These are phyloP conservation scores for Amphicarpaea edgeworthii DNA, from an alignment of 306 rosid species.

Conservation along the genomic window DNA sequence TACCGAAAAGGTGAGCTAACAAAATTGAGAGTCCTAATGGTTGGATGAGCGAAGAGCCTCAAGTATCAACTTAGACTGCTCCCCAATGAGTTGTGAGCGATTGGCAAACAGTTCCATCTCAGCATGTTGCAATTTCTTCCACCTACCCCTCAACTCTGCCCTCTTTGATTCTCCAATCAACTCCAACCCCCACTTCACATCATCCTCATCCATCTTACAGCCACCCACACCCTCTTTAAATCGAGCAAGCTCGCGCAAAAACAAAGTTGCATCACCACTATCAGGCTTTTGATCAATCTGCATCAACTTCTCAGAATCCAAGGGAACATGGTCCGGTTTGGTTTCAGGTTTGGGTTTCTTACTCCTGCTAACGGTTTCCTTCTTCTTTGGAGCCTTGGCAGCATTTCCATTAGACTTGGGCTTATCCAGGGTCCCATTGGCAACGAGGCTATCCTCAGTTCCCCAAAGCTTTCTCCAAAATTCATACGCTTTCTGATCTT, in stretches of 20 bases:
- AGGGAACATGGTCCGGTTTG: not conserved
- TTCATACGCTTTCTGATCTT: slow-evolving; percentile 55
- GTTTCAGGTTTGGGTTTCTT: slow-evolving; percentile 41
- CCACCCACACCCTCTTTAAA: slow-evolving; percentile 39
- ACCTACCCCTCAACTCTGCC: slow-evolving; percentile 59
- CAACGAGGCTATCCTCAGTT: not conserved
- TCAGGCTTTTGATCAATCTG: slow-evolving; percentile 9
- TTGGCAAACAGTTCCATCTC: slow-evolving; percentile 59
- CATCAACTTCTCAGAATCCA: slow-evolving; percentile 37
- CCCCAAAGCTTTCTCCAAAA: slow-evolving; percentile 69
- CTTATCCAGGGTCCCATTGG: slow-evolving; percentile 41
- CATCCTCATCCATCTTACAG: slow-evolving; percentile 44
- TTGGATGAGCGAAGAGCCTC: slow-evolving; percentile 53
- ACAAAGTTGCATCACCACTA: not conserved
- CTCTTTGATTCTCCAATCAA: slow-evolving; percentile 50
- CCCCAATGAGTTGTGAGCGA: slow-evolving; percentile 48
- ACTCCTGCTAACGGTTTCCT: slow-evolving; percentile 26
- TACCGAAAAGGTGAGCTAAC: not conserved
- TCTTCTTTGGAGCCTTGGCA: slow-evolving; percentile 54
- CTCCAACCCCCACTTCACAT: slow-evolving; percentile 51
- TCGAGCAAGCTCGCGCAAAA: slow-evolving; percentile 44
- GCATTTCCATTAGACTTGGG: slow-evolving; percentile 47
- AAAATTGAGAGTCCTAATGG: slow-evolving; percentile 30
- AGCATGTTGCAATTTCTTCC: slow-evolving; percentile 56
- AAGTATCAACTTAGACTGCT: slow-evolving; percentile 51